Evolutionary conservation across 106 monocot genomes (phyloP).

Genomic region (Cymbidium sinense): DNA sequence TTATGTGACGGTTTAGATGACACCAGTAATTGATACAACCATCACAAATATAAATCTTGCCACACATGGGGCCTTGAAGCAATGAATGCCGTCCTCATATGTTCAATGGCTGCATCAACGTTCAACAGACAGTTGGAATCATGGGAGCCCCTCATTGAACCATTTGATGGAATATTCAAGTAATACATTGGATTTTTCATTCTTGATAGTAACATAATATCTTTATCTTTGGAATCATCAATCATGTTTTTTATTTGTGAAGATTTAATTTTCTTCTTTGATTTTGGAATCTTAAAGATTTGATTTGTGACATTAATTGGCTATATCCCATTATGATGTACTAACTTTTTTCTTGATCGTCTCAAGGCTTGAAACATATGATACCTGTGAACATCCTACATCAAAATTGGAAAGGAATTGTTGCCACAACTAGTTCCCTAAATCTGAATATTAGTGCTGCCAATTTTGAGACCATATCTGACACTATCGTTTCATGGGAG

Average conservation of each 20-base stretch:
- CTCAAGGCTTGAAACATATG: constrained; percentile 82
- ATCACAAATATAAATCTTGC: constrained; percentile 81
- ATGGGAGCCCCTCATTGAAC: constrained; percentile 98
- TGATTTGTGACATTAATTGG: neutral
- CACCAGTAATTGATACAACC: constrained; percentile 70
- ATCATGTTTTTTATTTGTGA: neutral
- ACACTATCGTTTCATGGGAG: constrained; percentile 63
- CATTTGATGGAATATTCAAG: constrained; percentile 99
- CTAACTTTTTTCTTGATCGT: constrained; percentile 13
- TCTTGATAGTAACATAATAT: neutral
- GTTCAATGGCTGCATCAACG: constrained; percentile 94
- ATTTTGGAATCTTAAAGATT: neutral
- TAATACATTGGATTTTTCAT: constrained; percentile 13
- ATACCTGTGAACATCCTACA: constrained; percentile 34
- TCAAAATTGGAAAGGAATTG: constrained; percentile 64
- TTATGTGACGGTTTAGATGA: constrained; percentile 37
- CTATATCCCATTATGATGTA: neutral
- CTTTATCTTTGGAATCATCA: neutral
- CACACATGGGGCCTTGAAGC: constrained; percentile 76
- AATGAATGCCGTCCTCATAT: constrained; percentile 84
- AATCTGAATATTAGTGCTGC: constrained; percentile 81
- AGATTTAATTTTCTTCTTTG: constrained; percentile 1
- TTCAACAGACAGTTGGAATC: constrained; percentile 92
- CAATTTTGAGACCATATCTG: constrained; percentile 65
- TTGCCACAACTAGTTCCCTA: constrained; percentile 70